Percentiles rank a stretch among this genome's conserved stretches.
Conservation (phyloP, 176 grass and related monocot genomes). For the Oryza glaberrima region DNA sequence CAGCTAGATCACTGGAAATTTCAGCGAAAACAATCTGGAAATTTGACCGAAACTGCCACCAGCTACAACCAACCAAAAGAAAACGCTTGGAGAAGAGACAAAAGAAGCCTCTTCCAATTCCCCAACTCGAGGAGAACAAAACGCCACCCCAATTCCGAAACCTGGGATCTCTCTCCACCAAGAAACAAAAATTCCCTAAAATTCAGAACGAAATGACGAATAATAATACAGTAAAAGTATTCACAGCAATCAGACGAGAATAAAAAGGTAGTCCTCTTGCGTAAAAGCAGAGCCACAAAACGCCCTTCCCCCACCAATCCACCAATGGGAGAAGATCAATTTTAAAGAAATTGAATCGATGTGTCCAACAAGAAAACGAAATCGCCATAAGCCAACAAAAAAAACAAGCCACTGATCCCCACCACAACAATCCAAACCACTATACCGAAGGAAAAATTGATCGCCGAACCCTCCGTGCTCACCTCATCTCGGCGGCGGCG, state of each 20-base stretch:
- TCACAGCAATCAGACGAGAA: not conserved
- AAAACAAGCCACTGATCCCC: constrained; percentile 16
- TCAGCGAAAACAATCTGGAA: not conserved
- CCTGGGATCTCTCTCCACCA: not conserved
- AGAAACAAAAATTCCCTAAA: not conserved
- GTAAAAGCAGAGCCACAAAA: not conserved
- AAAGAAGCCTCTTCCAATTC: not conserved
- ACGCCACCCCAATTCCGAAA: not conserved
- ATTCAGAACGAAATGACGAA: not conserved
- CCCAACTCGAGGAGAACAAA: not conserved
- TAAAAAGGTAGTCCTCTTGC: not conserved
- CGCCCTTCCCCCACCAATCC: not conserved
- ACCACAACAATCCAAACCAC: not conserved
- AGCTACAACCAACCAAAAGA: not conserved
- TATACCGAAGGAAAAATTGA: constrained; percentile 6
- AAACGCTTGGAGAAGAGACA: not conserved
- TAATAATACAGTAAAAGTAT: not conserved
- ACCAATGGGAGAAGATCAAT: not conserved
- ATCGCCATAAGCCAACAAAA: constrained; percentile 9
- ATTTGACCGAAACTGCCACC: not conserved
- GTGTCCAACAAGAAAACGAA: constrained; percentile 10
- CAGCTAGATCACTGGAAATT: not conserved
- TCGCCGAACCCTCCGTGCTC: constrained; percentile 34
- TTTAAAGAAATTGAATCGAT: not conserved
- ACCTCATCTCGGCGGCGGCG: constrained; percentile 57